phyloP scores from a whole-genome alignment of 208 protist genomes.

The Leishmania mexicana region DNA sequence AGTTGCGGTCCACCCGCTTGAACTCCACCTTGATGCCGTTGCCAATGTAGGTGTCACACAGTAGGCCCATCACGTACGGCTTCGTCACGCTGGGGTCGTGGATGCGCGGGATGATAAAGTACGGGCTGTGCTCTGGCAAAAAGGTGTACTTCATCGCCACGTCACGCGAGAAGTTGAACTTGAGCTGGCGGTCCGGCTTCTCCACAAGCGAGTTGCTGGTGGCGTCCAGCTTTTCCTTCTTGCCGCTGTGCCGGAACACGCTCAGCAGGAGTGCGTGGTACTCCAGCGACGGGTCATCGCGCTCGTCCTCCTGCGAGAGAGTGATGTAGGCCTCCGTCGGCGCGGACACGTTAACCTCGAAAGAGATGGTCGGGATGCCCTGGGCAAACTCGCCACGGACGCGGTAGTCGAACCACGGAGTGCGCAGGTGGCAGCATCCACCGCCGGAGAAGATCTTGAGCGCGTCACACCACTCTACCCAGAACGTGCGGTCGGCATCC shows the following conservation, averaged over 20 bases:
- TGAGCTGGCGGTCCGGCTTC: conserved; percentile 66
- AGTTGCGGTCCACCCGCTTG: conserved; percentile 56
- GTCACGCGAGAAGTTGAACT: conserved; percentile 81
- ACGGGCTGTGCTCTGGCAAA: conserved; percentile 68
- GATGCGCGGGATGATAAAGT: conserved; percentile 76
- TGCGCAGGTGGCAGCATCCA: conserved; percentile 70
- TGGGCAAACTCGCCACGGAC: conserved; percentile 69
- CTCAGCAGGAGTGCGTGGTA: conserved; percentile 71
- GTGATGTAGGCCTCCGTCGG: conserved; percentile 61
- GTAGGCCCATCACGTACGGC: conserved; percentile 73
- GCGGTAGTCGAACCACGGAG: conserved; percentile 79
- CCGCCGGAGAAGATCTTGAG: conserved; percentile 61
- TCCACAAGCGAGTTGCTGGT: conserved; percentile 76
- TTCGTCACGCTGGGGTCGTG: conserved; percentile 54
- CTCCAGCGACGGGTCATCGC: conserved; percentile 44
- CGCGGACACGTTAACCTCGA: conserved; percentile 69
- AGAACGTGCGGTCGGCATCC: conserved; percentile 71
- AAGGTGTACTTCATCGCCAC: conserved; percentile 75
- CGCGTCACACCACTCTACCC: conserved; percentile 81
- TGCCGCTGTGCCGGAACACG: conserved; percentile 59
- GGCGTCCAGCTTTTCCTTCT: conserved; percentile 67
- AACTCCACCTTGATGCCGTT: conserved; percentile 81
- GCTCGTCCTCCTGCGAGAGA: conserved; percentile 78
- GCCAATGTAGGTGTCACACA: conserved; percentile 69
- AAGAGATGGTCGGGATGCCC: conserved; percentile 51